Base-by-base conservation (phyloP, 768 basidiomycete genomes). In the Kwoniella europaea region DNA sequence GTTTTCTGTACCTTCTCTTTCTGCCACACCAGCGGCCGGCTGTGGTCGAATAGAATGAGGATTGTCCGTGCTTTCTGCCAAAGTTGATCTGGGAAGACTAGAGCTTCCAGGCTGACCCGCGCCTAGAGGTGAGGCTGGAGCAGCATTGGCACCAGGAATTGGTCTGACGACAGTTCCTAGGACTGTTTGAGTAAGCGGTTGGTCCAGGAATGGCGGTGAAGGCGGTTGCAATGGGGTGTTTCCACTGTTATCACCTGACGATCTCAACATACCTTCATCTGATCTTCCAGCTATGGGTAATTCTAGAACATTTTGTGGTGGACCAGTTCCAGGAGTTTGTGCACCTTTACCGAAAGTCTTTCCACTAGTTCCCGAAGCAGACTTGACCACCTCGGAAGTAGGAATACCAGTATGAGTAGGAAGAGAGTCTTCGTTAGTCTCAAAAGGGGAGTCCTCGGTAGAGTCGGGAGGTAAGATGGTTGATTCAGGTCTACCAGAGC, bases 301-400 rank as follows among this genome's bases (percentile, higher is more conserved):
- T 10, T 9, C 12, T 20, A 43, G 59, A 4, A 44, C 59, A 16
- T 13, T 3, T 3, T 18, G 7, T 6, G 1, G 35, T 20, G 35
- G 18, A 44, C 42, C 35, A 16, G 59, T 61, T n/a, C 59, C 59
- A 44, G 59, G 59, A n/a, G 59, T 61, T n/a, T 61, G 16, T 12
- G 59, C 59, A n/a, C 20, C 42, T 44, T 22, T 42, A n/a, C 59
- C 59, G 42, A 61, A 61, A 10, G 59, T 61, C 13, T 46, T 61
- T 12, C 59, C 59, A 44, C 59, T 61, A 12, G 41, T 35, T 0
- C 59, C 59, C 12, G 59, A 61, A 12, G 16, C 24, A 20, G 54
- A 55, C 20, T 55, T 24, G 9, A 55, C 54, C 54, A 55, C 24
- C 10, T 55, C 54, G 3, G 5, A 10, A 3, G 54, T 18, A n/a